Evolutionary conservation across 257 asterid genomes (phyloP).

Genomic region (Leptodermis oblonga): DNA sequence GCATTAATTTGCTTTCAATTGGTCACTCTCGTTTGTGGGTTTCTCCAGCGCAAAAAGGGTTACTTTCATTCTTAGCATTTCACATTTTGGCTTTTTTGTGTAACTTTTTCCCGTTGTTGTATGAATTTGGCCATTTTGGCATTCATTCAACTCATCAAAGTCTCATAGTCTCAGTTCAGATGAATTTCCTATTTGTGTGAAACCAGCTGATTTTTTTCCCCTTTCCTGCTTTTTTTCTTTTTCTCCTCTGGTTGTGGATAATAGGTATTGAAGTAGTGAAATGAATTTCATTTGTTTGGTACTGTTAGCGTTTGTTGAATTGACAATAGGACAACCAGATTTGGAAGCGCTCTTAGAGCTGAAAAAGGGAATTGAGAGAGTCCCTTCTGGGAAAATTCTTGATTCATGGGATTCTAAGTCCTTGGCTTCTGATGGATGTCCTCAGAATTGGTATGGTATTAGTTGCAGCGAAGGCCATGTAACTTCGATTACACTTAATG

Average conservation of each 20-base stretch:
- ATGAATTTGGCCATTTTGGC: not conserved
- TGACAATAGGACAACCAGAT: conserved; percentile 47
- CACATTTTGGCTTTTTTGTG: not conserved
- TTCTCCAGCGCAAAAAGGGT: not conserved
- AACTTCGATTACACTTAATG: conserved; percentile 51
- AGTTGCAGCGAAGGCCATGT: conserved; percentile 53
- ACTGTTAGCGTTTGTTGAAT: conserved; percentile 32
- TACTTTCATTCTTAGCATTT: not conserved
- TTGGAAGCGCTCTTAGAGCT: conserved; percentile 53
- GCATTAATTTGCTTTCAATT: not conserved
- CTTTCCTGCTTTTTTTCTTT: no score
- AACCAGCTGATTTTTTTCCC: not conserved
- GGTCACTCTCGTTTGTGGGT: not conserved
- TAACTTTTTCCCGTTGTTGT: not conserved
- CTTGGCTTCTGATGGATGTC: conserved; percentile 64
- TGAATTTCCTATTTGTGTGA: conserved; percentile 2
- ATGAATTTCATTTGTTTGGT: conserved; percentile 50
- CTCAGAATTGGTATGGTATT: conserved; percentile 65
- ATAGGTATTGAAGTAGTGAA: conserved; percentile 17
- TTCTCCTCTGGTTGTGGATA: conserved; percentile 10
- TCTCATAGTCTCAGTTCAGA: not conserved
- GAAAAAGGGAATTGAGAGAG: conserved; percentile 59
- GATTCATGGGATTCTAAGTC: conserved; percentile 82
- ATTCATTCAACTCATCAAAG: not conserved
- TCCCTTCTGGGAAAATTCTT: conserved; percentile 46